Evolutionary conservation across 768 basidiomycete genomes (phyloP).

Genomic region (Pleurotus pulmonarius): DNA sequence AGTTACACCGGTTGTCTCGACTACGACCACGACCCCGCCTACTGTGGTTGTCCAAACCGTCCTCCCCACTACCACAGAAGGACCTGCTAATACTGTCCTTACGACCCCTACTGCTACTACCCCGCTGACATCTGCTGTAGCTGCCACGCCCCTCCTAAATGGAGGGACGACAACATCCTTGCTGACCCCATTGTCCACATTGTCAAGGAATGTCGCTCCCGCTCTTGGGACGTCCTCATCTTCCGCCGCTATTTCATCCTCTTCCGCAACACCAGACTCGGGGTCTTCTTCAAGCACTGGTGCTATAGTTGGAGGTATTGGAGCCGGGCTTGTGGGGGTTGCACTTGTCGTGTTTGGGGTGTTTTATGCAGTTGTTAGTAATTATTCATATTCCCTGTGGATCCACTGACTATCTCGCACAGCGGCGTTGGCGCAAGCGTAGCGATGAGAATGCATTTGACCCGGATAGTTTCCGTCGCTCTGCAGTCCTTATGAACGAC

Average conservation of each 20-base stretch:
- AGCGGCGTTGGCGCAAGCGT: constrained; percentile 42
- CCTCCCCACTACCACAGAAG: neutral
- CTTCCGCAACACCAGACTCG: constrained; percentile 12
- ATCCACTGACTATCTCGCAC: constrained; percentile 4
- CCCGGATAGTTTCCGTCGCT: constrained; percentile 57
- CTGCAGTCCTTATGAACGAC: constrained; percentile 57
- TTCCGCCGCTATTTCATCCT: constrained; percentile 6
- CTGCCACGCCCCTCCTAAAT: neutral
- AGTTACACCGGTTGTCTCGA: neutral
- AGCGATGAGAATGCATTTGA: constrained; percentile 47
- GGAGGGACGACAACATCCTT: neutral
- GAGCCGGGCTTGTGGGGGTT: constrained; percentile 41
- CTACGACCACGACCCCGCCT: neutral
- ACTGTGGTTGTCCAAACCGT: neutral
- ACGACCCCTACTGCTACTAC: neutral
- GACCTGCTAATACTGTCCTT: neutral
- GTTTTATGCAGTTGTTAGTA: constrained; percentile 44
- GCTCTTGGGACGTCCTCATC: neutral
- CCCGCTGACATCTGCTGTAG: neutral
- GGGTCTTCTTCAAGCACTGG: constrained; percentile 19
- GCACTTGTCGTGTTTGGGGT: constrained; percentile 36
- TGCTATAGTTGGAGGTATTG: constrained; percentile 38
- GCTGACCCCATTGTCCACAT: neutral
- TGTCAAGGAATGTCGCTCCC: neutral
- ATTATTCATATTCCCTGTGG: constrained; percentile 1